Conservation (phyloP, 2,329 filamentous ascomycete species). For the Colletotrichum karsti region DNA sequence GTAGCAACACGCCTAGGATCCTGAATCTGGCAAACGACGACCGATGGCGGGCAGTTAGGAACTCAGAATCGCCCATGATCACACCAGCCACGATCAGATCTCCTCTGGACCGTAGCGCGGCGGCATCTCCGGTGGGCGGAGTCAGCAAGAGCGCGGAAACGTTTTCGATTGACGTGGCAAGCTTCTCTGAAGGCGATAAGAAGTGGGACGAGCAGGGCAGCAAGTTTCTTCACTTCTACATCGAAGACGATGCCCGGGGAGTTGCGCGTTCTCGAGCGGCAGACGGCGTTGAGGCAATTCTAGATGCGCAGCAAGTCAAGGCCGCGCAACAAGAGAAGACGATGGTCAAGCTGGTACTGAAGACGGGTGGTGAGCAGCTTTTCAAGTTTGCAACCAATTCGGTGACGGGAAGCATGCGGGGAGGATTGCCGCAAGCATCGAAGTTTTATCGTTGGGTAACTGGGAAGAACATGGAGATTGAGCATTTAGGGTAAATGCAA, state of each 20-base stretch:
- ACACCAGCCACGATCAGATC: background rate
- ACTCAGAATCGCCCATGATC: conserved; percentile 18
- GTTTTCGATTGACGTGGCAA: conserved; percentile 12
- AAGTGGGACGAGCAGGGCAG: background rate
- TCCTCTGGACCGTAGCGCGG: conserved; percentile 7
- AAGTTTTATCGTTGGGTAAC: conserved; percentile 27
- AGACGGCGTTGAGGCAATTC: conserved; percentile 14
- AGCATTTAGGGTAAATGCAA: conserved; percentile 11
- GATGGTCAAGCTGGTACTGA: conserved; percentile 13
- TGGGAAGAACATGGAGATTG: conserved; percentile 10
- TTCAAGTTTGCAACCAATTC: conserved; percentile 7
- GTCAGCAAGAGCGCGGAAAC: background rate
- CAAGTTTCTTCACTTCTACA: conserved; percentile 3
- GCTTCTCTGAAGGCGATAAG: conserved; percentile 14
- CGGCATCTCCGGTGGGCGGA: conserved; percentile 1
- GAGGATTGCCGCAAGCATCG: conserved; percentile 7
- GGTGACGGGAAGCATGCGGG: conserved; percentile 11
- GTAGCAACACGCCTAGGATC: conserved; percentile 13
- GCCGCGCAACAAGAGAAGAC: conserved; percentile 7
- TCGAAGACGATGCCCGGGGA: conserved; percentile 14
- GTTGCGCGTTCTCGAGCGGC: background rate
- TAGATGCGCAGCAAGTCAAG: conserved; percentile 12
- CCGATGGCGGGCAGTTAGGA: conserved; percentile 22
- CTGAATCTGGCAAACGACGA: conserved; percentile 7
- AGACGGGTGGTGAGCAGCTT: conserved; percentile 11